These are phyloP conservation scores for Trichoderma citrinoviride DNA, from an alignment of 2,329 filamentous ascomycete species.

Conservation along the genomic window DNA sequence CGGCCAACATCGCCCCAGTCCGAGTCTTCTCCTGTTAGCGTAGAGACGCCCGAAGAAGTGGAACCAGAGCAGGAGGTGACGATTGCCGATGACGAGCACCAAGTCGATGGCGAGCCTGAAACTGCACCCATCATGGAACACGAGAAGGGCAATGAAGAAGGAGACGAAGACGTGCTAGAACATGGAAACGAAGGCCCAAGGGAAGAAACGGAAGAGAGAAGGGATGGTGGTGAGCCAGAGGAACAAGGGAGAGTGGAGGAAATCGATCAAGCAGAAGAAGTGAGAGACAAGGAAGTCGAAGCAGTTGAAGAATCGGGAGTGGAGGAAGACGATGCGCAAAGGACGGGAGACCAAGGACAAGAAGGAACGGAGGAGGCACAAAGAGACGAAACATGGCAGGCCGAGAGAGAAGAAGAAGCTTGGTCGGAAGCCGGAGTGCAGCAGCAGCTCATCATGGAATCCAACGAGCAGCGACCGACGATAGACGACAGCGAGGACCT, in stretches of 20 bases:
- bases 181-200: background rate
- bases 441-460: slow-evolving; percentile 1
- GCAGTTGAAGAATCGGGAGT: background rate
- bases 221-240: background rate
- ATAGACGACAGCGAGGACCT: background rate
- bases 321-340: background rate
- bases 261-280: background rate
- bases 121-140: background rate
- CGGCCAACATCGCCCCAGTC: slow-evolving; percentile 1
- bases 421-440: background rate
- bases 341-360: background rate
- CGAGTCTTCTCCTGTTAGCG: background rate
- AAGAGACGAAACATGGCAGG: background rate
- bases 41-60: background rate
- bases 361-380: background rate
- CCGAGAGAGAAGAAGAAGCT: background rate
- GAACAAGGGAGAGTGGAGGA: background rate
- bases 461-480: background rate
- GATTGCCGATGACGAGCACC: background rate
- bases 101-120: background rate
- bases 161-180: background rate
- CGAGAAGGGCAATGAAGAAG: background rate
- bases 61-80: background rate
- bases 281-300: background rate
- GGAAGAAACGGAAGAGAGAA: background rate